Percentiles rank a stretch among this genome's conserved stretches.
Evolutionary conservation across 2,329 filamentous ascomycete species (phyloP).

Genomic region (Ophiostoma australiae): DNA sequence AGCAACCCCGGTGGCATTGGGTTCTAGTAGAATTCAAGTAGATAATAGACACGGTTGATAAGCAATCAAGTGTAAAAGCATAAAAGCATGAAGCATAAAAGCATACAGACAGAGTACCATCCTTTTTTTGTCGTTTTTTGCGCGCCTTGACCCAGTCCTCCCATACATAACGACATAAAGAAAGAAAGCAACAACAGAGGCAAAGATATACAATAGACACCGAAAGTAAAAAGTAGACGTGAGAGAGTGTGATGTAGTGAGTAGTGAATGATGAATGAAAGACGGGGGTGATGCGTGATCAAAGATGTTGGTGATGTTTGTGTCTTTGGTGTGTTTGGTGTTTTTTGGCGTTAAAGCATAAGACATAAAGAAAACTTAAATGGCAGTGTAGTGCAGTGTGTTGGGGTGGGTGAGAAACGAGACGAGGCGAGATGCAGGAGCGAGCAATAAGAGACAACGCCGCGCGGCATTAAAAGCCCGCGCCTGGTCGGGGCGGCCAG

Average conservation of each 20-base stretch:
- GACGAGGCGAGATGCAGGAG: neutral
- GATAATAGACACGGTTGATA: too few species aligned
- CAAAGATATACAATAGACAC: constrained; percentile 7
- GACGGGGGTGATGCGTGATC: too few species aligned
- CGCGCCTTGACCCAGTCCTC: constrained; percentile 14
- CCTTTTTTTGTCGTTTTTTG: constrained; percentile 16
- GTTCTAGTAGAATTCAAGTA: too few species aligned
- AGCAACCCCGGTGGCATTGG: too few species aligned
- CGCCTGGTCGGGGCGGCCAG: too few species aligned
- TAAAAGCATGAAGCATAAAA: neutral
- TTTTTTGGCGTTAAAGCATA: neutral
- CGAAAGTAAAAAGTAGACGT: neutral
- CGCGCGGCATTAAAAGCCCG: neutral
- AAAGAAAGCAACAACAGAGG: neutral
- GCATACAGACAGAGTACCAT: constrained; percentile 2
- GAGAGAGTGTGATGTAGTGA: neutral
- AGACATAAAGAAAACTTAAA: neutral
- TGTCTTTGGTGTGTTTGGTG: too few species aligned
- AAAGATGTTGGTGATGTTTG: too few species aligned
- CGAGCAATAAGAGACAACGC: neutral
- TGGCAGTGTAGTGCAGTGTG: too few species aligned
- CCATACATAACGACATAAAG: constrained; percentile 14
- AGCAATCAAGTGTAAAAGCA: neutral
- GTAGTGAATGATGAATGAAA: neutral
- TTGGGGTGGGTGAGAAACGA: too few species aligned